phyloP scores from a whole-genome alignment of 1,284 basidiomycete genomes.

The Trametes sp. region DNA sequence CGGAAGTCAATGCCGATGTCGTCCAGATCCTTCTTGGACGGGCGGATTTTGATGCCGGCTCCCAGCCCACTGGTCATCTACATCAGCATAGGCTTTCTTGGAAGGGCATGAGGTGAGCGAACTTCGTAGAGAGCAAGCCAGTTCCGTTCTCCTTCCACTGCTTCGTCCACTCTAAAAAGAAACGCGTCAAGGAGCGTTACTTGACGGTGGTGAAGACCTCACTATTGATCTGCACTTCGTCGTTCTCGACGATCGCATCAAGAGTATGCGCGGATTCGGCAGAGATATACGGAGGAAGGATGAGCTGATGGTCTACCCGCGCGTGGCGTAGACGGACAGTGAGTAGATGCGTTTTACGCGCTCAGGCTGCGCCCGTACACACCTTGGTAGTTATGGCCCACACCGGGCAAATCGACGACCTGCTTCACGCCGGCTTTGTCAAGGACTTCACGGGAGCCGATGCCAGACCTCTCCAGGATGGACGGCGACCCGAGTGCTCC shows the following conservation, averaged over 20 bases:
- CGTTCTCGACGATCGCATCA: constrained; percentile 50
- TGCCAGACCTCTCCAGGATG: constrained; percentile 55
- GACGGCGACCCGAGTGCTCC: constrained; percentile 63
- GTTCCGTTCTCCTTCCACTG: constrained; percentile 53
- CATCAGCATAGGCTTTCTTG: not conserved
- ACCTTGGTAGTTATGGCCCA: constrained; percentile 65
- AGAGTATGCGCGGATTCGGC: constrained; percentile 51
- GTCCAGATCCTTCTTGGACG: constrained; percentile 48
- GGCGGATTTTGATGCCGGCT: constrained; percentile 56
- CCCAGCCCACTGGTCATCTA: constrained; percentile 48
- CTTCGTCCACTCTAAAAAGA: constrained; percentile 43
- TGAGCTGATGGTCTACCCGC: constrained; percentile 53
- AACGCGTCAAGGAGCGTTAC: not conserved
- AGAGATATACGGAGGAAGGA: constrained; percentile 46
- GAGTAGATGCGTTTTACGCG: not conserved
- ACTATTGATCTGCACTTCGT: constrained; percentile 23
- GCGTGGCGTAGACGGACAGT: not conserved
- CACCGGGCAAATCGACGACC: constrained; percentile 61
- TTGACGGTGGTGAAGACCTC: not conserved
- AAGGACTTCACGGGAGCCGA: constrained; percentile 45
- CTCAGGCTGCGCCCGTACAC: constrained; percentile 4
- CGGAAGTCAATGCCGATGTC: constrained; percentile 51
- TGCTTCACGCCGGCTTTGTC: constrained; percentile 48
- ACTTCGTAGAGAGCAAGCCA: constrained; percentile 60
- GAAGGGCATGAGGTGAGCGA: constrained; percentile 7